Base-by-base conservation (phyloP, 257 asterid species). In the Gentiana macrophylla region DNA sequence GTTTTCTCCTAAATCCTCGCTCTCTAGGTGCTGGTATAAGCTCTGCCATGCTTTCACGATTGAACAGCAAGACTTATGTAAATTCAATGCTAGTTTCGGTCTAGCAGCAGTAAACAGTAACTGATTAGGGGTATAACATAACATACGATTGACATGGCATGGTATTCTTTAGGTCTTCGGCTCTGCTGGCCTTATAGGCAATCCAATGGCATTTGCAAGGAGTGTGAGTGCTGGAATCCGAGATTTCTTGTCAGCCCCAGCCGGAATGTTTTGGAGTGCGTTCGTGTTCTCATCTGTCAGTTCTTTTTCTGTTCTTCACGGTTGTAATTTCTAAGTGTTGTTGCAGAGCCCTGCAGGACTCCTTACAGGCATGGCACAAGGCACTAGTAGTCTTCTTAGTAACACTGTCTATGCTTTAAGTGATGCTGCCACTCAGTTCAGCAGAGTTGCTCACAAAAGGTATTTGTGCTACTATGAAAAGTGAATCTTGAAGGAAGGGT, bases 371-470 rank as follows among this genome's bases (percentile, higher is more conserved):
- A 72, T 91, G 94, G 98, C 98, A 53, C 88, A 83, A 72, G 98
- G 98, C 58, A 91, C 98, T 56, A 76, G 89, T 2, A 91, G 98
- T 80, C 98, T 91, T 56, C 75, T 87, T 60, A 87, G 94, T 79
- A 91, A 83, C 75, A 91, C 96, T 12, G 81, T 91, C 47, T 91
- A 84, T 76, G 96, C 98, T 60, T 70, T 91, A 66, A 91, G 92
- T 78, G 98, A 91, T 76, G 95, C 98, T 60, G 85, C 98, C 41
- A 91, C 84, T 73, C 98, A 91, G 71, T 91, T 91, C 82, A 87
- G 94, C 80, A 83, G 77, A 78, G 98, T 85, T 58, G 96, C 96
- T 46, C 95, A 91, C 60, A 91, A n/a, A n/a, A 91, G 98, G 98
- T 89, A 66, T 53, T 52, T 64, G 11, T 77, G 60, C 49, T 64